Evolutionary conservation across 495 filamentous ascomycete genomes (phyloP), one percentile per base, ranked within the genome.

Genomic region (Baudoinia panamericana): DNA sequence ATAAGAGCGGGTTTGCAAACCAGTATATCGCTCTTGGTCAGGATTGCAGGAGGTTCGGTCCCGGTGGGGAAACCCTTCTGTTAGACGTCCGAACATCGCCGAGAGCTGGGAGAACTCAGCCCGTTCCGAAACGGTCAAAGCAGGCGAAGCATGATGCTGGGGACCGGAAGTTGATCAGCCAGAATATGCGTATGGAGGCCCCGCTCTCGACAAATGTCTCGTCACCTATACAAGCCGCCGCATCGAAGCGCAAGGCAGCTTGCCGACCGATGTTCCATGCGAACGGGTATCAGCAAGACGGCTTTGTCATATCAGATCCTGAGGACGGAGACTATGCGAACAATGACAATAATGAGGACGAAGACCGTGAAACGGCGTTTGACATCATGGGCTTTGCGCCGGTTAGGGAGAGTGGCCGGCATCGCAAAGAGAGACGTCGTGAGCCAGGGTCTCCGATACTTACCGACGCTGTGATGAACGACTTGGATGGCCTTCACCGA

Each of bases 151-250:
- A 59, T 6, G 43, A 32, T 13, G 22, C 36, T 15, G 17, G 19
- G 32, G 36, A 32, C 11, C 2, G 12, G 2, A 40, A 19, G n/a
- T n/a, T n/a, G n/a, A n/a, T n/a, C n/a, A n/a, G n/a, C n/a, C n/a
- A n/a, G n/a, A n/a, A n/a, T n/a, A 13, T 22, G 5, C 20, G 17
- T 1, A 9, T 35, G 2, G 57, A 64, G 13, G 56, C 66, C 52
- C 78, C 78, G 16, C 58, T 67, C 36, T 92, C 88, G 4, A 93
- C 88, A 0, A 81, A 84, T 39, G 70, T 94, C 8, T 86, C 90
- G 2, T 93, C 90, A 9, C 88, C 90, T 5, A 57, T 84, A 3
- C 68, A 78, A 55, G 65, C 64, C 26, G 71, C 64, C 12, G n/a
- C n/a, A n/a, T 59, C 69, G 33, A 51, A 69, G 57, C 37, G 62